Evolutionary conservation across 176 grass and related monocot species (phyloP).

Genomic region (Thinopyrum elongatum): DNA sequence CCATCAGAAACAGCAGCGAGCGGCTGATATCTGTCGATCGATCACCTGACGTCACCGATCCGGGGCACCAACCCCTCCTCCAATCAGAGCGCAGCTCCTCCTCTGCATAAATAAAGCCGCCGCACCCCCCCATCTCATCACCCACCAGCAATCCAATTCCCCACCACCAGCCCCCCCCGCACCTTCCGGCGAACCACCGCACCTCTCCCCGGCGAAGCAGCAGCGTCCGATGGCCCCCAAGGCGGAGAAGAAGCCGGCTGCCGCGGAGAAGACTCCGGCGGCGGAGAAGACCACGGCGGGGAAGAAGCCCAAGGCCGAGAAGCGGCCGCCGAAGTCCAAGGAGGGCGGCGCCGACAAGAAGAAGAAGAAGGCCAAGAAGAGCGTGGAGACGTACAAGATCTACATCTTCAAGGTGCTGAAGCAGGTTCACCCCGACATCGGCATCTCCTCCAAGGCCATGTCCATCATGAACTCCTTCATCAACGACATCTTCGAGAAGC

Average conservation of each 20-base stretch:
- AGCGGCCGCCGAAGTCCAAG: neutral
- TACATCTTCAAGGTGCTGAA: conserved; percentile 98
- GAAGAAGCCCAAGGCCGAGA: neutral
- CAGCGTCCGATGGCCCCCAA: neutral
- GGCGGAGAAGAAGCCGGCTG: neutral
- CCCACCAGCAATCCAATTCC: neutral
- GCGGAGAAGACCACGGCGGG: neutral
- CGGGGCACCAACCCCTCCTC: neutral
- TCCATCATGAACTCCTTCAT: conserved; percentile 97
- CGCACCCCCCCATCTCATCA: no score
- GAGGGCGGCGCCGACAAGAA: conserved; percentile 21
- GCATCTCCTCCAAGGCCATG: conserved; percentile 97
- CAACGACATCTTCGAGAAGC: conserved; percentile 92
- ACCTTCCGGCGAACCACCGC: neutral
- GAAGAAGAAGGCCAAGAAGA: conserved; percentile 57
- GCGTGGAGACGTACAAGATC: conserved; percentile 88
- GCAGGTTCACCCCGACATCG: conserved; percentile 89
- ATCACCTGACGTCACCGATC: neutral
- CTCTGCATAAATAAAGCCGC: neutral
- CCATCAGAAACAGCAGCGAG: no score
- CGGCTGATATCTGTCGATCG: no score
- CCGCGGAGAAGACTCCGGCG: no score
- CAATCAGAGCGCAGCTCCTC: neutral
- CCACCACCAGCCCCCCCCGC: no score
- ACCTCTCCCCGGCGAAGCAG: neutral